These are phyloP conservation scores for Aquilaria yunnanensis DNA, from an alignment of 345 rosid genomes.

Conservation along the genomic window DNA sequence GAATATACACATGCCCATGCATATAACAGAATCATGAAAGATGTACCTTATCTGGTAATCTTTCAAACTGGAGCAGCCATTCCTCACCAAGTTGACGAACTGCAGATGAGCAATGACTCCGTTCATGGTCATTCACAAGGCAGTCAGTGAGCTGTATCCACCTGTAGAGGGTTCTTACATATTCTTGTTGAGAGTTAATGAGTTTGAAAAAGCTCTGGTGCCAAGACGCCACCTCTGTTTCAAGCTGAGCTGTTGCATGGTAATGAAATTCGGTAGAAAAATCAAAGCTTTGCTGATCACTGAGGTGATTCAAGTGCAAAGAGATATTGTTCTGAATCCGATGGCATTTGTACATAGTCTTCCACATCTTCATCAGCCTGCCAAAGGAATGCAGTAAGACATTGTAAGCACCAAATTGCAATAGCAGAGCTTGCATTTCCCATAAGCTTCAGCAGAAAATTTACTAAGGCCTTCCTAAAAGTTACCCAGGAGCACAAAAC, in stretches of 20 bases:
- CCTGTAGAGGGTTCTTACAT: constrained; percentile 49
- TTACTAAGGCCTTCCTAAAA: neutral
- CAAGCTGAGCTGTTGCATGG: constrained; percentile 72
- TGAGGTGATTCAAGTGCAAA: constrained; percentile 55
- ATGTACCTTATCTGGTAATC: constrained; percentile 70
- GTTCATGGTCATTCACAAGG: constrained; percentile 48
- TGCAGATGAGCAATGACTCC: constrained; percentile 35
- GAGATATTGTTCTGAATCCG: constrained; percentile 69
- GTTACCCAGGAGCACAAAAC: too few species aligned
- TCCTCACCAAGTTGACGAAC: constrained; percentile 54
- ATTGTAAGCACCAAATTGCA: neutral
- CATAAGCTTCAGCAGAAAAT: neutral
- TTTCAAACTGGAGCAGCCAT: constrained; percentile 60
- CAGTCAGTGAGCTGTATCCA: constrained; percentile 64
- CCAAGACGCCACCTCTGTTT: constrained; percentile 70
- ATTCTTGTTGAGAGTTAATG: constrained; percentile 52
- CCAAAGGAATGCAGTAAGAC: constrained; percentile 2
- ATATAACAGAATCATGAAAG: neutral
- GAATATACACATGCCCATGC: too few species aligned
- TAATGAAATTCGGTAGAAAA: constrained; percentile 62
- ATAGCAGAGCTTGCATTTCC: too few species aligned
- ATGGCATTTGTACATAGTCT: constrained; percentile 70
- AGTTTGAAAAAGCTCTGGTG: constrained; percentile 71
- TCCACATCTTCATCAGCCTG: constrained; percentile 77
- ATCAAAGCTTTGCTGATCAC: constrained; percentile 36